Base-by-base conservation (phyloP, 1,139 yeast genomes). In the Debaryomyces sp. region DNA sequence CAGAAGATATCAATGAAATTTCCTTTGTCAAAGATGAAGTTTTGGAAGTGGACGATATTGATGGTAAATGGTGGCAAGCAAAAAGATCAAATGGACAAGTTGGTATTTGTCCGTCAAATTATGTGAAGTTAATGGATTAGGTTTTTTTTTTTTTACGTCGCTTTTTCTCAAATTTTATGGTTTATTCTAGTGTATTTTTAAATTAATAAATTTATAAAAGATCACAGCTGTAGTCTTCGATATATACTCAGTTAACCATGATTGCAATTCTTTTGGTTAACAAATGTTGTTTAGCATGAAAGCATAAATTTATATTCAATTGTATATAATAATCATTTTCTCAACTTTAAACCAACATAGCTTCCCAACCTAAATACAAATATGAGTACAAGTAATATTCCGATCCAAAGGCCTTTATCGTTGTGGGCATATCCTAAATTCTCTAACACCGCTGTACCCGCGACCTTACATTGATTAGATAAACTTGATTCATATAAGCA, bases 31-130 rank as follows among this genome's bases (percentile, higher is more conserved):
- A 92, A 67, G 97, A 94, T 52, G 99, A 94, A 67, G 75, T 91
- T 24, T 79, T 94, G 64, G 92, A 88, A 60, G 96, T 94, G 41
- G 91, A 90, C 59, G 98, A 94, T 63, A 89, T 90, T 50, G 90
- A 89, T 56, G 97, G 98, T 46, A 87, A 95, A 71, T 94, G 99
- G 99, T 94, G 98, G 98, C 97, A 91, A 70, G 98, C 97, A 32
- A 83, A 89, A 63, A 82, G 92, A 62, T 78, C 87, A 17, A 87
- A 84, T 59, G 99, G 99, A 43, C 96, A 91, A 66, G 89, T 90
- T 45, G 99, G 99, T 58, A 94, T 94, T 59, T 92, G 97, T 68
- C 99, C 99, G 46, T 87, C 96, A 56, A 94, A 94, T 67, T 94
- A 94, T 62, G 95, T 92, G 45, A 88, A 89, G 63, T 73, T 90